These are phyloP conservation scores for Phytophthora pistaciae DNA, from an alignment of 352 stramenopile genomes.

Conservation along the genomic window DNA sequence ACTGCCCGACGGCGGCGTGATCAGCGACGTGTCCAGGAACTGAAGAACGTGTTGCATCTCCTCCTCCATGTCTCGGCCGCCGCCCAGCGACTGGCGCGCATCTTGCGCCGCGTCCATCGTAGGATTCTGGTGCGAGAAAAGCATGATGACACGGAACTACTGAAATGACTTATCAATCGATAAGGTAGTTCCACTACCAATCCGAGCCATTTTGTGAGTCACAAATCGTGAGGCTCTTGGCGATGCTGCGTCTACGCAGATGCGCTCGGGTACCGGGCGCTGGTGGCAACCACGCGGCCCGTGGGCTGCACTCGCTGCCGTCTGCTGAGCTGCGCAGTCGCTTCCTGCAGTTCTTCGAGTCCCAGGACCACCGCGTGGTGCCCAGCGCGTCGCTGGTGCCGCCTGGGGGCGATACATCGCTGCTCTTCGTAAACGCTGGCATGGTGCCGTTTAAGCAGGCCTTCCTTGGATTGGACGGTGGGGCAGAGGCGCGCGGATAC, in stretches of 20 bases:
- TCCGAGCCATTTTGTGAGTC: neutral
- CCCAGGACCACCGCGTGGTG: constrained; percentile 64
- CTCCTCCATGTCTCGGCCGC: constrained; percentile 38
- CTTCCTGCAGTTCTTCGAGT: constrained; percentile 81
- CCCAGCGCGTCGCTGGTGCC: constrained; percentile 77
- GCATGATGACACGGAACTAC: neutral
- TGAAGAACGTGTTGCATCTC: constrained; percentile 78
- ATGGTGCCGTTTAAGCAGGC: constrained; percentile 97
- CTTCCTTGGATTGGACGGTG: constrained; percentile 72
- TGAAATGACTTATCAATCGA: constrained; percentile 2
- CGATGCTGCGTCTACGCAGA: constrained; percentile 30
- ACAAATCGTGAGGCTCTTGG: constrained; percentile 23
- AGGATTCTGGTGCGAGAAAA: constrained; percentile 24
- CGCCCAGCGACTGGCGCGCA: constrained; percentile 22
- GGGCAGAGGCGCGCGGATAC: constrained; percentile 82
- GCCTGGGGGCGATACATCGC: constrained; percentile 91
- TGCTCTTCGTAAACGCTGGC: constrained; percentile 98
- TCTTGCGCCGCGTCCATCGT: constrained; percentile 25
- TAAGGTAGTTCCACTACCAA: neutral
- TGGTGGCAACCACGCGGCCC: constrained; percentile 1
- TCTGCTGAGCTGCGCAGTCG: constrained; percentile 52
- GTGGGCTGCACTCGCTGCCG: constrained; percentile 51
- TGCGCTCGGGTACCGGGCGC: constrained; percentile 3
- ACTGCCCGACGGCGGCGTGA: constrained; percentile 45
- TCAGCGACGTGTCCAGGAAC: constrained; percentile 66